These are phyloP conservation scores for Microbotryum violaceum DNA, from an alignment of 1,284 basidiomycete genomes.

Conservation along the genomic window DNA sequence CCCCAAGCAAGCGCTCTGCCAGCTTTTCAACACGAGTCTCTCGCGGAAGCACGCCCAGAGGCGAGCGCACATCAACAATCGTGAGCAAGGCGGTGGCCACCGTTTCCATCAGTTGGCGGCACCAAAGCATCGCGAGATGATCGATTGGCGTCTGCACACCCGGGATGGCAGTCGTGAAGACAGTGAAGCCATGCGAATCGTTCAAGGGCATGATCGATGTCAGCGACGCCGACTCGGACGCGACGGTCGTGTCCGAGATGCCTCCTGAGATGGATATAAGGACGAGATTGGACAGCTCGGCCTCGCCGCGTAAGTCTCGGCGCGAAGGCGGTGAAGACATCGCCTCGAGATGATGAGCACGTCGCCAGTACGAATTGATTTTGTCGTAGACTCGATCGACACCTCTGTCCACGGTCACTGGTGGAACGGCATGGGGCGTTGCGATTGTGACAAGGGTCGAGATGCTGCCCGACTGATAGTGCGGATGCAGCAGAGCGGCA, in stretches of 20 bases:
- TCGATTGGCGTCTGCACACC: slow-evolving; percentile 92
- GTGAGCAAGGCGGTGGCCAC: slow-evolving; percentile 72
- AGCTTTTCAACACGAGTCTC: slow-evolving; percentile 11
- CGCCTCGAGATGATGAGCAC: slow-evolving; percentile 37
- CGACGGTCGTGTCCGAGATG: slow-evolving; percentile 81
- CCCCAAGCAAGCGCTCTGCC: slow-evolving; percentile 12
- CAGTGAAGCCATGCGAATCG: slow-evolving; percentile 46
- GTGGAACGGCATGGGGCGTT: slow-evolving; percentile 81
- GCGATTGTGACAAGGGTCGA: slow-evolving; percentile 87
- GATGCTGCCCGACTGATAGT: slow-evolving; percentile 44
- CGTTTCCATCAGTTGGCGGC: slow-evolving; percentile 87
- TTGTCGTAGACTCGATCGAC: slow-evolving; percentile 64
- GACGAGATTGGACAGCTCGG: slow-evolving; percentile 42
- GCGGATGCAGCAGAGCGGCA: slow-evolving; percentile 55
- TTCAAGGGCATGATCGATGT: slow-evolving; percentile 39
- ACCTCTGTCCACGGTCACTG: slow-evolving; percentile 73
- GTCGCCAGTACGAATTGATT: slow-evolving; percentile 40
- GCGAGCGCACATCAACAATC: slow-evolving; percentile 45
- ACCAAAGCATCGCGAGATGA: slow-evolving; percentile 97
- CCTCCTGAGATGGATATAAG: slow-evolving; percentile 87
- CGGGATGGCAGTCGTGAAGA: slow-evolving; percentile 79
- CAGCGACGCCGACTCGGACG: slow-evolving; percentile 80
- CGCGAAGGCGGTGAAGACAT: slow-evolving; percentile 18
- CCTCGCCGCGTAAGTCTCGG: background rate
- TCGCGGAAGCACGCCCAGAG: slow-evolving; percentile 9